Base-by-base conservation (phyloP, 176 grass and related monocot genomes). In the Microstegium vimineum region DNA sequence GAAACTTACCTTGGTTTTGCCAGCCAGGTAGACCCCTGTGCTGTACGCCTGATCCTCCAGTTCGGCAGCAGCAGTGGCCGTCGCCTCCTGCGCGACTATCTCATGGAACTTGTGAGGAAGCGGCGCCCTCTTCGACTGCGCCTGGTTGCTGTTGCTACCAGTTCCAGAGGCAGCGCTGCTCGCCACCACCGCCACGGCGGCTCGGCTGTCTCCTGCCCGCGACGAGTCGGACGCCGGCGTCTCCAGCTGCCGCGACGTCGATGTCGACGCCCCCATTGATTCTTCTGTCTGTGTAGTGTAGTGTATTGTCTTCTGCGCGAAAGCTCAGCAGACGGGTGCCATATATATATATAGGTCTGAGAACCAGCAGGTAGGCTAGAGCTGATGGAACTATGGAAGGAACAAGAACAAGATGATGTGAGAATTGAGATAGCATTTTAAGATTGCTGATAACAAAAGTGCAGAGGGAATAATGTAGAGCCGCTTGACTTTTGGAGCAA, bases 51-150 rank as follows among this genome's bases (percentile, higher is more conserved):
- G 82, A 33, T 81, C 86, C 73, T 84, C 69, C 46, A 88, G 86
- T 8, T 38, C 47, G 46, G 59, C 36, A 2, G 46, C 46, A 17
- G 46, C 68, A 0, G 47, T 10, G 25, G 60, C n/a, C 1, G 10
- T 14, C 25, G 69, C 75, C 63, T 80, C 82, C 38, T 40, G 62
- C 20, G 77, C 82, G 0, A 76, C 51, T 22, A 85, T 89, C 70
- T 85, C 87, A 0, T 80, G 76, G 62, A 89, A 70, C 87, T 75
- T 81, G 82, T 89, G 82, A 20, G 82, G 77, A 49, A 71, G 6
- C 26, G 82, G 82, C 15, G 87, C 62, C n/a, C 71, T 51, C 63
- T 89, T 89, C 35, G 87, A 81, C 71, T 81, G 82, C 0, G 82
- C 82, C 52, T 89, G 70, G 70, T 85, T 81, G 70, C 25, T 33